phyloP scores from a whole-genome alignment of 2,329 filamentous ascomycete genomes.

The Colletotrichum noveboracense region DNA sequence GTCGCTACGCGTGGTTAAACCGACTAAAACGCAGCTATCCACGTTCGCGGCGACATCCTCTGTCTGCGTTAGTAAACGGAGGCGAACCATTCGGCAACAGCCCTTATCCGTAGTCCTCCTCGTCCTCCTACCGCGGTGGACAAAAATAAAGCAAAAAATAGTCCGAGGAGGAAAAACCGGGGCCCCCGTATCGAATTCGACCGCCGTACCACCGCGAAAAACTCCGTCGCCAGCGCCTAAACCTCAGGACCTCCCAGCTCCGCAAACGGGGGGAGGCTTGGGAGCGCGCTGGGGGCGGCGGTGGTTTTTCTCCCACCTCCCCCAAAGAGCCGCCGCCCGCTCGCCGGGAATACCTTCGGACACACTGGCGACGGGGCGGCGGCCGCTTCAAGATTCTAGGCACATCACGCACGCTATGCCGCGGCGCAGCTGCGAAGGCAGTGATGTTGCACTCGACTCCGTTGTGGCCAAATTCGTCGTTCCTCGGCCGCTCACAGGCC shows the following conservation, averaged over 20 bases:
- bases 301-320: not conserved
- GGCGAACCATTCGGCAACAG: not conserved
- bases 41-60: not conserved
- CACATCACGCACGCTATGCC: not conserved
- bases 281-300: not conserved
- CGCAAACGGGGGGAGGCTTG: slow-evolving; percentile 11
- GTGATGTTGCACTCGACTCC: not conserved
- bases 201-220: slow-evolving; percentile 18
- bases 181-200: not conserved
- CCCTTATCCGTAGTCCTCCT: not conserved
- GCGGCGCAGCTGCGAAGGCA: not conserved
- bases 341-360: not conserved
- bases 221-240: not conserved
- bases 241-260: not conserved
- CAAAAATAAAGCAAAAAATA: not conserved
- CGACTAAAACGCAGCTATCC: not conserved
- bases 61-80: not conserved
- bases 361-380: not conserved
- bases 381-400: not conserved
- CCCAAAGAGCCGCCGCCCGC: not conserved
- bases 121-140: not conserved
- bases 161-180: not conserved
- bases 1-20: not conserved
- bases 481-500: not conserved
- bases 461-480: not conserved